Base-by-base conservation (phyloP, 139 green algal genomes). In the Volvox reticuliferus region DNA sequence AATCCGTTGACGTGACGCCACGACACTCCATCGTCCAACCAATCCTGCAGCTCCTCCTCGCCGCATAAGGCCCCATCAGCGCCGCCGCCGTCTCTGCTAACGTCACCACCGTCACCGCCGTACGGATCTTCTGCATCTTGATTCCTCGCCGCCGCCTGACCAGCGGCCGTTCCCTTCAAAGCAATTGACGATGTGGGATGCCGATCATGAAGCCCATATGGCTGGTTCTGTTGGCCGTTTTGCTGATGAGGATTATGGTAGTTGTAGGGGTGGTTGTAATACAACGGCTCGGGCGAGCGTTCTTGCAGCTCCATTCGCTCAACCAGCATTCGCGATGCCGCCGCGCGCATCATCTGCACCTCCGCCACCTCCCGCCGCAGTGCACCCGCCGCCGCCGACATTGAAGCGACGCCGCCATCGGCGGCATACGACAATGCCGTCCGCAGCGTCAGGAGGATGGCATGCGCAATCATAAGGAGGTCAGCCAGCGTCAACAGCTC, bases 351-450 rank as follows among this genome's bases (percentile, higher is more conserved):
- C 32, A 44, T 73, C 84, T 81, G 69, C 19, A 89, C 84, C 84
- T 89, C 84, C 69, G 84, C 69, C 37, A 89, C 84, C 84, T 89
- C 84, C 26, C 84, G 84, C 21, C 84, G 84, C 26, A 89, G 69
- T 67, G 69, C 84, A n/a, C 68, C 84, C 69, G 84, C 44, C 69
- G 84, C 84, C 20, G 69, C 83, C 13, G 65, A 36, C 36, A 68
- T 28, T n/a, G 68, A 36, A 24, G 67, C 63, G 1, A 26, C 84
- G 44, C 37, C 44, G 36, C 84, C 37, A 71, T 71, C 79, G 50
- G n/a, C 84, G 28, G 69, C 68, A 44, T 82, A 62, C 69, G 84
- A 22, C 63, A 89, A 30, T 30, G 84, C 84, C 69, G 84, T 89
- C 69, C 84, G 84, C 28, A 89, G 37, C 37, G 32, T 55, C 69